These are phyloP conservation scores for Acrocalymma vagum DNA, from an alignment of 2,329 filamentous ascomycete genomes.

Conservation along the genomic window DNA sequence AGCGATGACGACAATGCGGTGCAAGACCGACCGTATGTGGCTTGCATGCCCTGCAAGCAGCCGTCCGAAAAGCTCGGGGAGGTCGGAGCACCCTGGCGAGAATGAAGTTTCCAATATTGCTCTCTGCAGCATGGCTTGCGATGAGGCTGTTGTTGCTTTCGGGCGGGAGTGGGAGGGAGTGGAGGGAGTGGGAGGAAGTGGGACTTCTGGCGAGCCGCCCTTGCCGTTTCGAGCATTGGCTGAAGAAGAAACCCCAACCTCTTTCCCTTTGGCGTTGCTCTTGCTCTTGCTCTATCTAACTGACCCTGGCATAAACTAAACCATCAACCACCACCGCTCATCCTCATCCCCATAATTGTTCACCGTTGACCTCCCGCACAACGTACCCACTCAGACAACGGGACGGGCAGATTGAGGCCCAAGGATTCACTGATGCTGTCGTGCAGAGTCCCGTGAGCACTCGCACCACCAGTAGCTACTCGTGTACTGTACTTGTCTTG, in stretches of 20 bases:
- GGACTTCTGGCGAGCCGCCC: too few relatives aligned
- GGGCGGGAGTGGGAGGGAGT: conserved; percentile 1
- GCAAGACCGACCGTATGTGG: conserved; percentile 25
- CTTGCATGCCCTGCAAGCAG: conserved; percentile 30
- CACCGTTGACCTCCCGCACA: conserved; percentile 1
- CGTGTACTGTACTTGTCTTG: too few relatives aligned
- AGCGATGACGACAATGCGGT: conserved; percentile 1
- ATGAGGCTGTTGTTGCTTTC: conserved; percentile 26
- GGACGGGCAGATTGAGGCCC: conserved; percentile 21
- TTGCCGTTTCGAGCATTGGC: too few relatives aligned
- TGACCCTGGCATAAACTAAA: too few relatives aligned
- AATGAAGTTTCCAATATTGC: conserved; percentile 33
- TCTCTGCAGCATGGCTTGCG: conserved; percentile 27
- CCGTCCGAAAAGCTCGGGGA: conserved; percentile 27
- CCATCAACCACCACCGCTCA: conserved; percentile 10
- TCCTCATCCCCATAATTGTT: conserved; percentile 22
- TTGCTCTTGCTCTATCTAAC: conserved; percentile 13
- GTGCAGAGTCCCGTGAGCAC: too few relatives aligned
- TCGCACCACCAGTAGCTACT: too few relatives aligned
- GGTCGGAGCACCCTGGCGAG: conserved; percentile 3
- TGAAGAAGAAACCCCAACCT: too few relatives aligned
- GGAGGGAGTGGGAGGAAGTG: too few relatives aligned
- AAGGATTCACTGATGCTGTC: conserved; percentile 23
- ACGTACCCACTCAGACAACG: conserved; percentile 21
- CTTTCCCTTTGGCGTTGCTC: conserved; percentile 11